These are phyloP conservation scores for Apophysomyces sp. DNA, from an alignment of 371 early-diverging fungal species.

Conservation along the genomic window DNA sequence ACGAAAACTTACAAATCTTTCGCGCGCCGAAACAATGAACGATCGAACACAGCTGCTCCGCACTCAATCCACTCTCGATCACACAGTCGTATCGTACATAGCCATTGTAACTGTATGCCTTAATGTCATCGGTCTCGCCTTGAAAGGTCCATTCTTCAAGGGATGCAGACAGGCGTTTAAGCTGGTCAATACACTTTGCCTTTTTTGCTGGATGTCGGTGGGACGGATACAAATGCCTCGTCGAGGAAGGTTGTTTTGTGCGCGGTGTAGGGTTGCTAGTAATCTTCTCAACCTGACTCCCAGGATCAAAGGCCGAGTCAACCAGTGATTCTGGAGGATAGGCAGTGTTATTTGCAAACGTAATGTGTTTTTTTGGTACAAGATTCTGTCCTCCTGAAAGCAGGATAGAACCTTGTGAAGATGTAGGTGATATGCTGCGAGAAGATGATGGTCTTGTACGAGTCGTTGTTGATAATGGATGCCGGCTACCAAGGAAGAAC, in stretches of 20 bases:
- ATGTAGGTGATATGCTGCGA: neutral
- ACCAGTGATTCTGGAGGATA: neutral
- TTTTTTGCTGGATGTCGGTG: conserved; percentile 18
- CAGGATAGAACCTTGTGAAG: conserved; percentile 22
- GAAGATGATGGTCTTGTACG: neutral
- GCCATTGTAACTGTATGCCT: conserved; percentile 1
- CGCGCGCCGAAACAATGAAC: conserved; percentile 45
- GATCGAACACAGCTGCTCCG: conserved; percentile 52
- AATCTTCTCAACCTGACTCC: neutral
- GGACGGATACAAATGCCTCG: conserved; percentile 7
- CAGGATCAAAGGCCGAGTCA: neutral
- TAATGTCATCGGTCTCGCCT: conserved; percentile 7
- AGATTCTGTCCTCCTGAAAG: neutral
- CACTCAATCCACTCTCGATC: conserved; percentile 54
- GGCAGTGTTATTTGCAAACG: conserved; percentile 22
- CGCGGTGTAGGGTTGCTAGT: neutral
- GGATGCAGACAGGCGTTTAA: conserved; percentile 19
- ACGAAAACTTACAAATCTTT: conserved; percentile 35
- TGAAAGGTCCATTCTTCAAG: conserved; percentile 13
- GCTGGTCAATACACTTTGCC: conserved; percentile 8
- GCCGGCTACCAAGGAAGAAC: neutral
- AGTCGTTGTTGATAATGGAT: neutral
- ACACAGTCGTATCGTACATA: conserved; percentile 53
- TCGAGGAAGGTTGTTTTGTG: neutral
- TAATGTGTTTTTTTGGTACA: conserved; percentile 26